Conservation (phyloP, 2,329 filamentous ascomycete species). For the Penicillium crustosum region DNA sequence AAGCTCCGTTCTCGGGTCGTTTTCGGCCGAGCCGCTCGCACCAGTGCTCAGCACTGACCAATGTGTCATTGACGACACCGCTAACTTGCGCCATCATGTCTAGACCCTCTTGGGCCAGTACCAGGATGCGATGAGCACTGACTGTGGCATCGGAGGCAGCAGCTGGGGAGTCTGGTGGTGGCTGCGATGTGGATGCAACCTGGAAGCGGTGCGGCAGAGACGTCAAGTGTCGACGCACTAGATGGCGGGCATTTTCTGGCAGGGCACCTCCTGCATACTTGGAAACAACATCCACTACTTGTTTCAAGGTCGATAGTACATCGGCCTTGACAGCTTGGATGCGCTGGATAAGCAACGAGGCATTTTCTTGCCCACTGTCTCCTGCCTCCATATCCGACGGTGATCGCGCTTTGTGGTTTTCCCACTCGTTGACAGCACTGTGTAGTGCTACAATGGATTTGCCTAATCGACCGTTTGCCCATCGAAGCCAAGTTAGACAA, state of each 20-base stretch:
- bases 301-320: constrained; percentile 74
- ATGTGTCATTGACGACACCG: constrained; percentile 81
- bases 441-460: constrained; percentile 73
- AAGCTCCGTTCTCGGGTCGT: constrained; percentile 30
- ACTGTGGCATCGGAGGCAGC: constrained; percentile 50
- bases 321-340: constrained; percentile 69
- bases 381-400: constrained; percentile 22
- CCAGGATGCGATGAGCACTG: constrained; percentile 72
- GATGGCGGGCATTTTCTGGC: constrained; percentile 78
- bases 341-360: constrained; percentile 43
- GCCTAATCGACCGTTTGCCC: constrained; percentile 78
- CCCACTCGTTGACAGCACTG: constrained; percentile 76
- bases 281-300: constrained; percentile 80
- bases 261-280: constrained; percentile 88
- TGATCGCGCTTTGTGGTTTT: constrained; percentile 48
- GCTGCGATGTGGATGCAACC: constrained; percentile 60
- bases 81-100: constrained; percentile 95
- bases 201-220: constrained; percentile 82
- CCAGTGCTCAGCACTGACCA: constrained; percentile 89
- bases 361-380: constrained; percentile 21
- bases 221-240: constrained; percentile 81
- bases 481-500: constrained; percentile 75
- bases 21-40: constrained; percentile 70
- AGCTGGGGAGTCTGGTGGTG: constrained; percentile 33
- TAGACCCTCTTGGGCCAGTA: constrained; percentile 84